phyloP scores from a whole-genome alignment of 1,284 basidiomycete genomes.

The Melampsora occidentalis region DNA sequence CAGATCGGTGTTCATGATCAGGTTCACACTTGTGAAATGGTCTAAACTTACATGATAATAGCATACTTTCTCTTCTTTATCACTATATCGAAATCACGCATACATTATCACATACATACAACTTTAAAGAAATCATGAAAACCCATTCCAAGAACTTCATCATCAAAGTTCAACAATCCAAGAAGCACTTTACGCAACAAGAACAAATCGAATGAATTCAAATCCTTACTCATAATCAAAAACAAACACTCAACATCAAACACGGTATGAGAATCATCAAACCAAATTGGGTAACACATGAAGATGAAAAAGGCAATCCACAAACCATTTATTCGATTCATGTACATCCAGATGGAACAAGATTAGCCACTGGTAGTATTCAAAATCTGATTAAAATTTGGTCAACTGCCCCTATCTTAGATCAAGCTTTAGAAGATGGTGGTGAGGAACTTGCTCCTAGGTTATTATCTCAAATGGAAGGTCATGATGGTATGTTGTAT shows the following conservation, averaged over 20 bases:
- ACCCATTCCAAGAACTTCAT: too few species aligned
- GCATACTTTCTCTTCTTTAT: too few species aligned
- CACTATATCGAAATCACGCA: too few species aligned
- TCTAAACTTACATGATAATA: too few species aligned
- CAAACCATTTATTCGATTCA: conserved; percentile 86
- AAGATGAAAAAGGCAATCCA: conserved; percentile 63
- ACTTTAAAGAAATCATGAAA: too few species aligned
- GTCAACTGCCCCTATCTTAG: conserved; percentile 89
- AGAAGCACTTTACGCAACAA: too few species aligned
- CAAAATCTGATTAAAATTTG: conserved; percentile 74
- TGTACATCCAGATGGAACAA: conserved; percentile 91
- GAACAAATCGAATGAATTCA: too few species aligned
- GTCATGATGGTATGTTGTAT: conserved; percentile 75
- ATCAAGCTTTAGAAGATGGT: conserved; percentile 67
- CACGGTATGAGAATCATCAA: conserved; percentile 54
- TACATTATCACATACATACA: too few species aligned
- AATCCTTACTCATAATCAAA: too few species aligned
- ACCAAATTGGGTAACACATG: conserved; percentile 55
- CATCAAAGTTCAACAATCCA: too few species aligned
- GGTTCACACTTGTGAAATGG: too few species aligned
- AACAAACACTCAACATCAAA: neutral
- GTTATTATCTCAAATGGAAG: conserved; percentile 81
- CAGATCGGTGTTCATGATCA: too few species aligned
- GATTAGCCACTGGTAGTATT: conserved; percentile 85
- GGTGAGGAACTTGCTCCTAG: conserved; percentile 68